Base-by-base conservation (phyloP, 2,329 filamentous ascomycete species). In the Xylaria sp. region DNA sequence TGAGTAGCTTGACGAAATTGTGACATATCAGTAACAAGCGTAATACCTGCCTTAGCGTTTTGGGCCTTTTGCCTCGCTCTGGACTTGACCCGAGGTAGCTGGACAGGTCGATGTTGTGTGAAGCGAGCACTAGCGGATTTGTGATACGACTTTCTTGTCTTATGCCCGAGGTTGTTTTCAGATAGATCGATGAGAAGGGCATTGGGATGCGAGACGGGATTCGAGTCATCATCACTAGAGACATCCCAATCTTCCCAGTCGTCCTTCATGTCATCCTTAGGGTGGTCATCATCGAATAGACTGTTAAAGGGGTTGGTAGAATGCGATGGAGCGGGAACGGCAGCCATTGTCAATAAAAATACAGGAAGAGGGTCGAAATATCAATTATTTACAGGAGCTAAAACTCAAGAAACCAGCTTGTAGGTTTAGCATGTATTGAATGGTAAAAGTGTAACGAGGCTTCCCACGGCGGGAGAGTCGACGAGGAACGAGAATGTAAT, bases 1-100 rank as follows among this genome's bases (percentile, higher is more conserved):
- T 80, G 77, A 32, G 82, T 80, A 40, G 84, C 79, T 32, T 82
- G 81, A 29, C 81, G 87, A 76, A 83, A 83, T 69, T 79, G 82
- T 69, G 88, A 82, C 82, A 93, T 90, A 75, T 90, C 90, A 1
- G 92, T 94, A 71, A 93, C 88, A 23, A 93, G 78, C 71, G 84
- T 90, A 75, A 92, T 92, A 13, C 89, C 89, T 9, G 87, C 87
- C 79, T 86, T 84, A 65, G 85, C 83, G 77, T 90, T 88, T 75
- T 90, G 84, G 25, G 84, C 84, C 74, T 87, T 88, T 74, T 91
- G 89, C 61, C 89, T 84, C 35, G 86, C 84, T 63, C 85, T 85
- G 3, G 90, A 92, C 75, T 85, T 90, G 25, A 86, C 77, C 9
- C 86, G 81, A 53, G 85, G 75, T 63, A 79, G 84, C 32, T 81